These are phyloP conservation scores for Gelatoporia subvermispora DNA, from an alignment of 768 basidiomycete genomes.

Conservation along the genomic window DNA sequence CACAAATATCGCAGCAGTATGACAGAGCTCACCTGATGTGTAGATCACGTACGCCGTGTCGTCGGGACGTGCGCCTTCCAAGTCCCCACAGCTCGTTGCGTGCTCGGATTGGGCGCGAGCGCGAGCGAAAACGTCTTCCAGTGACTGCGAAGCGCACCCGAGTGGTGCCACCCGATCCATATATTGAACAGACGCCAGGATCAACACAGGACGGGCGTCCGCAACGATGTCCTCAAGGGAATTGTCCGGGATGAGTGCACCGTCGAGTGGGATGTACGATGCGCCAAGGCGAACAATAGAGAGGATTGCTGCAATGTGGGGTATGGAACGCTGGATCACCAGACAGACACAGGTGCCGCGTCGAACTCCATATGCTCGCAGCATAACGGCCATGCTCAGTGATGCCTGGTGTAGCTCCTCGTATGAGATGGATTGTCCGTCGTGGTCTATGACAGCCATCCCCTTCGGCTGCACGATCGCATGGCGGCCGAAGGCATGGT, in stretches of 20 bases:
- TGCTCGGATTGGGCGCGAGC: slow-evolving; percentile 21
- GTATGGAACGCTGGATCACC: slow-evolving; percentile 49
- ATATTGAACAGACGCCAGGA: slow-evolving; percentile 34
- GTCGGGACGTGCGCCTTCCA: slow-evolving; percentile 28
- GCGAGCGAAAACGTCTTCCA: slow-evolving; percentile 16
- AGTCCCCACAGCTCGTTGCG: not conserved
- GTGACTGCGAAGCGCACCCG: slow-evolving; percentile 2
- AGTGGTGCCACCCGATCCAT: slow-evolving; percentile 13
- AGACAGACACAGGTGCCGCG: slow-evolving; percentile 50
- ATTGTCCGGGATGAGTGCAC: slow-evolving; percentile 50
- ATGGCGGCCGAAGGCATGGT: slow-evolving; percentile 50
- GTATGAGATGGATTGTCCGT: slow-evolving; percentile 44
- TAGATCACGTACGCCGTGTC: slow-evolving; percentile 58
- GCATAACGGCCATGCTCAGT: slow-evolving; percentile 40
- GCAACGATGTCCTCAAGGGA: slow-evolving; percentile 46
- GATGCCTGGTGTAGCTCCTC: slow-evolving; percentile 42
- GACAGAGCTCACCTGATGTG: slow-evolving; percentile 48
- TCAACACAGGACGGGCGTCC: slow-evolving; percentile 40
- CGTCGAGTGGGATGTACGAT: slow-evolving; percentile 57
- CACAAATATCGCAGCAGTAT: too few relatives aligned
- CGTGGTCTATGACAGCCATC: slow-evolving; percentile 42
- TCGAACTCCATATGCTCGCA: slow-evolving; percentile 38
- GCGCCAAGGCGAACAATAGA: slow-evolving; percentile 54
- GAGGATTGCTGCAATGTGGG: slow-evolving; percentile 49
- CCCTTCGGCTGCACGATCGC: slow-evolving; percentile 35